Evolutionary conservation across 2,329 filamentous ascomycete genomes (phyloP).

Genomic region (Taxawa tesnikishii): DNA sequence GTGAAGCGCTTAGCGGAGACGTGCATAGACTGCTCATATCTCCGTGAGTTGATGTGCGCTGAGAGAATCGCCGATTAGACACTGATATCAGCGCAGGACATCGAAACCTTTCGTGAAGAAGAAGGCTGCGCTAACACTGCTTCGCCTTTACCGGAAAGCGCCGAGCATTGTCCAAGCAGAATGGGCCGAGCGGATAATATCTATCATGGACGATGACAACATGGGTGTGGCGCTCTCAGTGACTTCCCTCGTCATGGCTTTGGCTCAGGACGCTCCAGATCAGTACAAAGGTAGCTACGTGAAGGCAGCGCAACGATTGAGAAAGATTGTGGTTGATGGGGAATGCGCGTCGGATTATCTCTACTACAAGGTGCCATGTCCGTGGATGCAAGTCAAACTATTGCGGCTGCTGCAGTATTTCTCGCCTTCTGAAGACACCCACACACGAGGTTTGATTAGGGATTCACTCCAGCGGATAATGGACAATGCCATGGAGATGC

Average conservation of each 20-base stretch:
- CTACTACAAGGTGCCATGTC: constrained; percentile 99
- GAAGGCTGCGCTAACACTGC: constrained; percentile 86
- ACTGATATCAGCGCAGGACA: constrained; percentile 31
- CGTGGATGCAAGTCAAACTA: constrained; percentile 95
- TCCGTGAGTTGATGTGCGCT: constrained; percentile 51
- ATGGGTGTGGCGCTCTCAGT: constrained; percentile 91
- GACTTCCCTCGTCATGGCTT: constrained; percentile 85
- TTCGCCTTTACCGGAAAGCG: constrained; percentile 88
- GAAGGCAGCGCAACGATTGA: constrained; percentile 81
- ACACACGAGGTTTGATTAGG: constrained; percentile 82
- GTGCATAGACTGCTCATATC: constrained; percentile 91
- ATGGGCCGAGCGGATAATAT: constrained; percentile 96
- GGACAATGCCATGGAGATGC: constrained; percentile 80
- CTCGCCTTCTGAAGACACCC: constrained; percentile 86
- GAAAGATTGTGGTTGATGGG: constrained; percentile 79
- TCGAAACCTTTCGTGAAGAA: constrained; percentile 99
- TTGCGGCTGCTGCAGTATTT: constrained; percentile 90
- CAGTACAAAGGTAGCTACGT: constrained; percentile 89
- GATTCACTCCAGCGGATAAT: constrained; percentile 85
- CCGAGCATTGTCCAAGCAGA: constrained; percentile 88
- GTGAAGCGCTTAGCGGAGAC: constrained; percentile 80
- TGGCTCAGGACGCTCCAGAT: constrained; percentile 89
- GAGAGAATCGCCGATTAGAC: too few relatives aligned
- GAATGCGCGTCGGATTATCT: constrained; percentile 86
- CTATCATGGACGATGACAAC: constrained; percentile 94